Evolutionary conservation across 1,284 basidiomycete genomes (phyloP).

Genomic region (Schizophyllum commune): DNA sequence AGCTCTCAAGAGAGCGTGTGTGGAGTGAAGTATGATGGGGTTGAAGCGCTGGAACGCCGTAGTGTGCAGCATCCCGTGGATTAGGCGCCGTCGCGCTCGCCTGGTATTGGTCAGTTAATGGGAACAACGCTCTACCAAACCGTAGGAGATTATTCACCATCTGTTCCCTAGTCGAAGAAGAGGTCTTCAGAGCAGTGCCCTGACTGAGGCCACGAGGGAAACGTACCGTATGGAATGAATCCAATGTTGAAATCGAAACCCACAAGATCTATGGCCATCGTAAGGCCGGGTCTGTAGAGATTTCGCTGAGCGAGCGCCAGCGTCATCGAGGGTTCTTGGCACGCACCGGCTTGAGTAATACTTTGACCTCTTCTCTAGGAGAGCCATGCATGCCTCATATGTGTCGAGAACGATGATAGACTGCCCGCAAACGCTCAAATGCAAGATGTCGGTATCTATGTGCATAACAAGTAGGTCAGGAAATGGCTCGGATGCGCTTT

Average conservation of each 20-base stretch:
- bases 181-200: background rate
- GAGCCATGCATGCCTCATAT: constrained; percentile 29
- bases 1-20: background rate
- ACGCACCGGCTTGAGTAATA: constrained; percentile 35
- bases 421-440: constrained; percentile 33
- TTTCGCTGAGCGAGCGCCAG: constrained; percentile 13
- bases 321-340: background rate
- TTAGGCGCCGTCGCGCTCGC: background rate
- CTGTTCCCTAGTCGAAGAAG: background rate
- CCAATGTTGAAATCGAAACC: constrained; percentile 7
- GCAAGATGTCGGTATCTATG: constrained; percentile 27
- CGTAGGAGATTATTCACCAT: background rate
- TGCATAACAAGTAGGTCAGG: background rate
- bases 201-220: background rate
- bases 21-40: background rate
- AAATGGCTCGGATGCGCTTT: background rate
- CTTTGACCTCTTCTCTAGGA: constrained; percentile 37
- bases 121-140: background rate
- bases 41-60: background rate
- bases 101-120: background rate
- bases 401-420: constrained; percentile 37
- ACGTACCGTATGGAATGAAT: constrained; percentile 1
- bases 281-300: constrained; percentile 9
- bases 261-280: constrained; percentile 12
- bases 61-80: background rate